Conservation (phyloP, 2,329 filamentous ascomycete species). For the Magnaporthiopsis poae region DNA sequence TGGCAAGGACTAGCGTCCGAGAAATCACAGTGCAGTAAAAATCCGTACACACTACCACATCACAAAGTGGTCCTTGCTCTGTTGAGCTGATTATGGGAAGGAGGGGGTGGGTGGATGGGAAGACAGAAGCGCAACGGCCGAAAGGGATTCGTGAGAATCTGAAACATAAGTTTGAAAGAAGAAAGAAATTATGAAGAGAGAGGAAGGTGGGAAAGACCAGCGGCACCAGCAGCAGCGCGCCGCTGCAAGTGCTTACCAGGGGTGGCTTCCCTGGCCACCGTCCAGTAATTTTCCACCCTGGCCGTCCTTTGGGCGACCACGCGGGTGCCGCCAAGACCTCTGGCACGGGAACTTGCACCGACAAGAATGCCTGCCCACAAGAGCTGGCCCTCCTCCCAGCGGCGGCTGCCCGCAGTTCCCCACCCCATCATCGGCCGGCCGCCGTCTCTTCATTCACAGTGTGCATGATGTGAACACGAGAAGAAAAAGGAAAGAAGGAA, state of each 20-base stretch:
- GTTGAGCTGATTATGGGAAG: background rate
- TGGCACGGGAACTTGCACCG: background rate
- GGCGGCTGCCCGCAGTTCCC: background rate
- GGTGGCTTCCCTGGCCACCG: too few relatives aligned
- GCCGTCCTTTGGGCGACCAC: background rate
- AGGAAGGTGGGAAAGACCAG: background rate
- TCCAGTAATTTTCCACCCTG: background rate
- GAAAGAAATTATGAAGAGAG: background rate
- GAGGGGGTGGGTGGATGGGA: background rate
- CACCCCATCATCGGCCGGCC: background rate
- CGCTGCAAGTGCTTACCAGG: background rate
- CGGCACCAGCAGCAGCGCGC: too few relatives aligned
- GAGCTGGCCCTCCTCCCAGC: background rate
- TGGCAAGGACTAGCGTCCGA: background rate
- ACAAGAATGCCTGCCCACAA: background rate
- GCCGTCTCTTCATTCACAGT: background rate
- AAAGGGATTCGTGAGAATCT: background rate
- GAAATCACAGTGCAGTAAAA: background rate
- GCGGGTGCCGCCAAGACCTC: background rate
- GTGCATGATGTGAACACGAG: background rate
- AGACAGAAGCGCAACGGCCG: background rate
- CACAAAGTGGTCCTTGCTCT: background rate
- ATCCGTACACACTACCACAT: background rate
- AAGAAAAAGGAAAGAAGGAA: background rate
- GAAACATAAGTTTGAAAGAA: background rate